Percentiles rank a stretch among this genome's conserved stretches.
phyloP scores from a whole-genome alignment of 1,284 basidiomycete species.

The Ganoderma meredithae region DNA sequence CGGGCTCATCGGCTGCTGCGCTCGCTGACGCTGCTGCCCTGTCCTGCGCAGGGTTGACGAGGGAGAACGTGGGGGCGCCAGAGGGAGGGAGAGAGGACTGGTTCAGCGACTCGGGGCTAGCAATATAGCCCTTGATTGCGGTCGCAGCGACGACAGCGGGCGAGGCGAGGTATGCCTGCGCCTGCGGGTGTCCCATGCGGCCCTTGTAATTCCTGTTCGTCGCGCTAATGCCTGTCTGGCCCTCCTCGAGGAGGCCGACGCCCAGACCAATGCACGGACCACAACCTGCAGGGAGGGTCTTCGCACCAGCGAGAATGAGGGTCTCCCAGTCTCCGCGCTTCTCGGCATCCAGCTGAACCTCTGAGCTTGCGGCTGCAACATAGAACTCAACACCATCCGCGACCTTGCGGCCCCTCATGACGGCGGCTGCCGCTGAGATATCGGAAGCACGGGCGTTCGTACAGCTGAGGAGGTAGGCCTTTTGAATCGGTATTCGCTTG shows the following conservation, averaged over 20 bases:
- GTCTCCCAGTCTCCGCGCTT: conserved; percentile 88
- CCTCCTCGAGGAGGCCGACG: conserved; percentile 91
- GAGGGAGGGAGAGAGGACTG: conserved; percentile 58
- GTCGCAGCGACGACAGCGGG: conserved; percentile 98
- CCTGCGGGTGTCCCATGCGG: conserved; percentile 96
- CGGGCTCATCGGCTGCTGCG: conserved; percentile 56
- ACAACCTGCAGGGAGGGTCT: conserved; percentile 93
- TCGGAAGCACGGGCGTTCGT: conserved; percentile 98
- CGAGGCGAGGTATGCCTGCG: conserved; percentile 94
- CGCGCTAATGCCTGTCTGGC: conserved; percentile 95
- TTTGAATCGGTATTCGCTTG: conserved; percentile 86
- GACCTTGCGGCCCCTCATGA: conserved; percentile 86
- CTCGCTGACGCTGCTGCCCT: conserved; percentile 38
- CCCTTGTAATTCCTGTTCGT: conserved; percentile 99
- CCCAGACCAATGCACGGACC: conserved; percentile 98
- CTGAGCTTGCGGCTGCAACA: conserved; percentile 93
- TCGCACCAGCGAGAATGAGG: conserved; percentile 88
- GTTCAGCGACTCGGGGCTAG: conserved; percentile 80
- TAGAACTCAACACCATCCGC: conserved; percentile 96
- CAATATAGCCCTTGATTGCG: conserved; percentile 92
- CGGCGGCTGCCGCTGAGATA: conserved; percentile 90
- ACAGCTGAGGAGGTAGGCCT: conserved; percentile 98
- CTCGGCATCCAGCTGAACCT: conserved; percentile 93
- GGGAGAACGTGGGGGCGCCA: conserved; percentile 67
- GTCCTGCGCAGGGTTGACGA: conserved; percentile 46